A percentile compares a stretch with the other conserved stretches of the same genome.
These are phyloP conservation scores for Naganishia vaughanmartiniae DNA, from an alignment of 768 basidiomycete genomes.

Conservation along the genomic window DNA sequence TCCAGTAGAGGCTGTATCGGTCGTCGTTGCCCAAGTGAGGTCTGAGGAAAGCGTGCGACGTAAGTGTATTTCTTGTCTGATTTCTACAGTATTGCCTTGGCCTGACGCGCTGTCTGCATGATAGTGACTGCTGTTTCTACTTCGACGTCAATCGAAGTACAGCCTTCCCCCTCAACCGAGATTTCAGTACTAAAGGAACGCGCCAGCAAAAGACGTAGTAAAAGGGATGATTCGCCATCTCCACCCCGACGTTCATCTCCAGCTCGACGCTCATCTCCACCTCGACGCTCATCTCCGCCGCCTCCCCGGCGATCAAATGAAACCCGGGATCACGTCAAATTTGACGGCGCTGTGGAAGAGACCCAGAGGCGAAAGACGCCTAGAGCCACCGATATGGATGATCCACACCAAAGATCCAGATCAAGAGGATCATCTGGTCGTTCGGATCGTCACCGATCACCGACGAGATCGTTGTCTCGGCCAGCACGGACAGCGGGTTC, in stretches of 20 bases:
- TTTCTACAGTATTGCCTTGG: background rate
- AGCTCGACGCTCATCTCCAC: background rate
- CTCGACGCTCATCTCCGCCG: background rate
- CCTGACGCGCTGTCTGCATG: background rate
- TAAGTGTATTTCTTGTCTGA: background rate
- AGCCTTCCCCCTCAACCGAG: background rate
- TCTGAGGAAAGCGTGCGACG: background rate
- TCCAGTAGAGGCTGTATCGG: background rate
- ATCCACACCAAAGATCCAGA: background rate
- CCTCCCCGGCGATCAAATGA: background rate
- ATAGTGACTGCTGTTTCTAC: background rate
- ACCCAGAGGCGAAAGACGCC: background rate
- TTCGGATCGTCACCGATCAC: background rate
- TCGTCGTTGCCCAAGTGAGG: background rate
- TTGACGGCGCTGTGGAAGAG: slow-evolving; percentile 5
- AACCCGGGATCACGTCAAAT: background rate
- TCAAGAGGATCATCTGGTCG: background rate
- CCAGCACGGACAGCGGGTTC: slow-evolving; percentile 1
- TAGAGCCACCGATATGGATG: background rate
- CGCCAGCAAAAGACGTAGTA: background rate
- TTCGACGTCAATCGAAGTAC: background rate
- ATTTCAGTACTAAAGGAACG: background rate
- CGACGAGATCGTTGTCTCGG: slow-evolving; percentile 5
- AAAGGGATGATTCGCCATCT: background rate
- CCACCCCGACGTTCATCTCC: no score